Evolutionary conservation across 2,329 filamentous ascomycete genomes (phyloP).

Genomic region (Curvularia sp.): DNA sequence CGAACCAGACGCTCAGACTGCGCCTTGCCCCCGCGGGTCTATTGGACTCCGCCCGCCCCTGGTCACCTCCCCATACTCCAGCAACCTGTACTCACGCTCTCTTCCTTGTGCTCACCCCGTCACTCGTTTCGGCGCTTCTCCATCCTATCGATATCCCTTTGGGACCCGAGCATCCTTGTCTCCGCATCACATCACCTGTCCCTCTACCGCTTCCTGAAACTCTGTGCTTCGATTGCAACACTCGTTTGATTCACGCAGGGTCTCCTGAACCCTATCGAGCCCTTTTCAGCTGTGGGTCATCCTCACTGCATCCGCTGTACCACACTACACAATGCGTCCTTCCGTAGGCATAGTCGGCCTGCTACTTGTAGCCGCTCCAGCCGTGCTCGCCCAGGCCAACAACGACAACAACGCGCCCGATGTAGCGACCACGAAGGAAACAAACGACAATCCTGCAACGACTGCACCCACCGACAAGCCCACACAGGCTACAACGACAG

Average conservation of each 20-base stretch:
- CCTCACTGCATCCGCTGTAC: conserved; percentile 23
- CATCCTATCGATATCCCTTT: conserved; percentile 27
- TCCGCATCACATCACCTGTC: conserved; percentile 11
- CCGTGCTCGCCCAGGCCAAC: conserved; percentile 42
- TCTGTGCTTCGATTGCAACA: conserved; percentile 10
- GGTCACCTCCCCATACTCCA: conserved; percentile 27
- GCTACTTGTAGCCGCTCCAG: conserved; percentile 41
- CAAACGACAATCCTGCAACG: conserved; percentile 30
- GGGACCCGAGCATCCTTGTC: conserved; percentile 20
- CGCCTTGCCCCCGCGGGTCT: conserved; percentile 26
- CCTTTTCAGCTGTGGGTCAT: conserved; percentile 17
- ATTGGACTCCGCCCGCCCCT: conserved; percentile 35
- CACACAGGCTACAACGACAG: conserved; percentile 15
- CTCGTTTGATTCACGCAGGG: conserved; percentile 28
- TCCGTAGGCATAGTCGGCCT: conserved; percentile 42
- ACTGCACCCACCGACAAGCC: conserved; percentile 18
- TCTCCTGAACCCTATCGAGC: conserved; percentile 30
- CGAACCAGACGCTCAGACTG: conserved; percentile 25
- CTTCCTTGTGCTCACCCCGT: conserved; percentile 37
- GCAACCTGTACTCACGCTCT: conserved; percentile 27
- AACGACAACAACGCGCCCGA: conserved; percentile 31
- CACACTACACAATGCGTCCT: conserved; percentile 37
- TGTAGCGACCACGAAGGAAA: conserved; percentile 35
- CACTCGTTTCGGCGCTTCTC: conserved; percentile 43
- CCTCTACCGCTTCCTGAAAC: conserved; percentile 11